Evolutionary conservation across 305 asterid genomes (phyloP).

Genomic region (Fraxinus sp.): DNA sequence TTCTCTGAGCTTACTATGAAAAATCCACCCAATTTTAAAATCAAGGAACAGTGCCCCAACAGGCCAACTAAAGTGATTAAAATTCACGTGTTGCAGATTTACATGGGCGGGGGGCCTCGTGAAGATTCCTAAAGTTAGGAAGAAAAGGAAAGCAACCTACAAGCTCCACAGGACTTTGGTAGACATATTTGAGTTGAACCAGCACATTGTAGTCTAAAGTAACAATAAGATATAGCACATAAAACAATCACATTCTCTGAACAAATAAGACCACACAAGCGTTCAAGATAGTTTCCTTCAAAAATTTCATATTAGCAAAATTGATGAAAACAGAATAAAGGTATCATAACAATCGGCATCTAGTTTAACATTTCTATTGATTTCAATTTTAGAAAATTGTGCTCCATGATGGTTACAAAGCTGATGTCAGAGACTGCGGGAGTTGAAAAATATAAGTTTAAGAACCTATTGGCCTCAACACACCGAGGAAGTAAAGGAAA

Average conservation of each 20-base stretch:
- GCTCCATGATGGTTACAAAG: not conserved
- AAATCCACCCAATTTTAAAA: not conserved
- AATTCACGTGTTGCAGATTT: not conserved
- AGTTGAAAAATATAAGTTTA: not conserved
- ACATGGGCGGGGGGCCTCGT: not conserved
- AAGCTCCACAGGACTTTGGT: not conserved
- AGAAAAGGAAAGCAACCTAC: not conserved
- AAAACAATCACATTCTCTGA: not conserved
- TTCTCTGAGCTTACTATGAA: not conserved
- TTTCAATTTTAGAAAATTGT: not conserved
- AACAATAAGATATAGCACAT: not conserved
- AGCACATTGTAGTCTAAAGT: not conserved
- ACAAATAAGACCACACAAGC: not conserved
- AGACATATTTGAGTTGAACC: not conserved
- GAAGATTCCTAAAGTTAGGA: not conserved
- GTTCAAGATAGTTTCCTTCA: not conserved
- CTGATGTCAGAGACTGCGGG: not conserved
- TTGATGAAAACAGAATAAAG: not conserved
- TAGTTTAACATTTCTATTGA: not conserved
- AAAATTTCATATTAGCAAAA: not conserved
- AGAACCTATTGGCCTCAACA: not conserved
- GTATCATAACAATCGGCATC: conserved; percentile 1
- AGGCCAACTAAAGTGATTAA: not conserved
- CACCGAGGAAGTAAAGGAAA: not conserved
- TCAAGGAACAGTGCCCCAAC: not conserved